Percentiles rank a stretch among this genome's conserved stretches.
These are phyloP conservation scores for Miscanthus lutarioriparius DNA, from an alignment of 176 grass and related monocot genomes.

Conservation along the genomic window DNA sequence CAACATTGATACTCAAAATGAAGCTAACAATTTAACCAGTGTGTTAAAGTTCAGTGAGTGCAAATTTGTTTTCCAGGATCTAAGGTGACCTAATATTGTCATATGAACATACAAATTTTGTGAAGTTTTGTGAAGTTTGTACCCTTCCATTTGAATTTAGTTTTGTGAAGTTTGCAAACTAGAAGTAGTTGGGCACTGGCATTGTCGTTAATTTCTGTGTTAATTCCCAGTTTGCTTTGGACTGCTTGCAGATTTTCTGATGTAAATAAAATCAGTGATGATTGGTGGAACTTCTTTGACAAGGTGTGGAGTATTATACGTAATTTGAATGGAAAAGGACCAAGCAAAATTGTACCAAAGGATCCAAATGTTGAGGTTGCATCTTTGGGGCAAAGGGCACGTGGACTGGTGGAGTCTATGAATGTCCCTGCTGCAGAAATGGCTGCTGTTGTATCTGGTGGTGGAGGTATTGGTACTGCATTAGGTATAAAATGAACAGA, in stretches of 20 bases:
- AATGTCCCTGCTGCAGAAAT: slow-evolving; percentile 94
- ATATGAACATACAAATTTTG: not conserved
- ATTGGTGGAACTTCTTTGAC: slow-evolving; percentile 87
- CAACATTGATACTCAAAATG: slow-evolving; percentile 4
- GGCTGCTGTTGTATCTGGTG: slow-evolving; percentile 89
- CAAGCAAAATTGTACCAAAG: slow-evolving; percentile 56
- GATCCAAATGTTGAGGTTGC: slow-evolving; percentile 49
- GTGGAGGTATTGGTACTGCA: slow-evolving; percentile 75
- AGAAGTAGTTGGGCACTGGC: not conserved
- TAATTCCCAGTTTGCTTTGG: slow-evolving; percentile 23
- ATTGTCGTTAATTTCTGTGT: slow-evolving; percentile 13
- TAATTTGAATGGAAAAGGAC: slow-evolving; percentile 77
- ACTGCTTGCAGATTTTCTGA: slow-evolving; percentile 23
- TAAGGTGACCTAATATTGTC: not conserved
- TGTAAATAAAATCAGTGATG: slow-evolving; percentile 43
- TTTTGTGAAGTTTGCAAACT: not conserved
- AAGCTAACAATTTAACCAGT: slow-evolving; percentile 17
- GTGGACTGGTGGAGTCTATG: slow-evolving; percentile 82
- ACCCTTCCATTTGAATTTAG: slow-evolving; percentile 2
- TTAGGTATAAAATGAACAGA: slow-evolving; percentile 71
- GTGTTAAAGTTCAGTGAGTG: not conserved
- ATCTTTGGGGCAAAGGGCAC: slow-evolving; percentile 83
- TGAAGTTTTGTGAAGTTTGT: no score
- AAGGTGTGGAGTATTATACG: slow-evolving; percentile 77
- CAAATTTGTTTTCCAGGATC: not conserved